Evolutionary conservation across 306 rosid genomes (phyloP).

Genomic region (Comarum palustre): DNA sequence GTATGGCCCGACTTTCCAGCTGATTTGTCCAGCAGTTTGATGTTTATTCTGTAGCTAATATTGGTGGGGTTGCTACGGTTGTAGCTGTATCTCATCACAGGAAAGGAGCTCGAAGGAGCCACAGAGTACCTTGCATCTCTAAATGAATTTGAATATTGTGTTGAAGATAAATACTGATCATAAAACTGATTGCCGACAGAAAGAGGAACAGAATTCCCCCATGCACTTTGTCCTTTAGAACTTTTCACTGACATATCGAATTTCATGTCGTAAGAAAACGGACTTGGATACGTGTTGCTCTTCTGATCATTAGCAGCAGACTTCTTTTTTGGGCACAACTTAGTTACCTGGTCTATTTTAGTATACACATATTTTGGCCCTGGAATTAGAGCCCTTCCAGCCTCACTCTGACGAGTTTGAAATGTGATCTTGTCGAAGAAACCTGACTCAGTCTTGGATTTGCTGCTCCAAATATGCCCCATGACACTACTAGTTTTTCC

Average conservation of each 20-base stretch:
- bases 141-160: neutral
- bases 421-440: constrained; percentile 39
- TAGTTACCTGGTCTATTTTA: constrained; percentile 25
- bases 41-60: constrained; percentile 13
- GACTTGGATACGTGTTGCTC: neutral
- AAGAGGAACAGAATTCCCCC: neutral
- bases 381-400: neutral
- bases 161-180: neutral
- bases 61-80: neutral
- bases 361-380: constrained; percentile 40
- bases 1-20: neutral
- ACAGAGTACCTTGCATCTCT: neutral
- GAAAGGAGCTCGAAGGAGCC: neutral
- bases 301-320: neutral
- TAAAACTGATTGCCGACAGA: neutral
- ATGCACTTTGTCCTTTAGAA: neutral
- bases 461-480: constrained; percentile 54
- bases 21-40: neutral
- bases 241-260: neutral
- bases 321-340: constrained; percentile 24
- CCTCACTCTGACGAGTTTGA: neutral
- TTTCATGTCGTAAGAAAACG: neutral
- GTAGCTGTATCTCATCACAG: neutral
- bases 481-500: constrained; percentile 14
- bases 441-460: constrained; percentile 17